Evolutionary conservation across 768 basidiomycete genomes (phyloP).

Genomic region (Rhizopogon vinicolor): DNA sequence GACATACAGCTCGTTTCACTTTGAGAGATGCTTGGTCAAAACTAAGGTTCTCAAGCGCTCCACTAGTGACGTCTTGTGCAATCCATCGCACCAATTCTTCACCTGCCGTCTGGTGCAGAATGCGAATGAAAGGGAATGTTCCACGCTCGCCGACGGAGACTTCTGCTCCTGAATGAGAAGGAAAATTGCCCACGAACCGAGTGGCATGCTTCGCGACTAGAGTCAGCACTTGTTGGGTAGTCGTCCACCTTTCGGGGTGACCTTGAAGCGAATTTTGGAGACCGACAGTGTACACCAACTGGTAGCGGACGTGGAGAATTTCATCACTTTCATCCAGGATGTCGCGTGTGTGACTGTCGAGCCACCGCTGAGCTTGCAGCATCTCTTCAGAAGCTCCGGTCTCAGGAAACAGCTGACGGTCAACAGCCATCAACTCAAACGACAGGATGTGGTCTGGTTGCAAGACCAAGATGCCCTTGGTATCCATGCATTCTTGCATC

Average conservation of each 20-base stretch:
- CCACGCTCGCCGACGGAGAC: slow-evolving; percentile 8
- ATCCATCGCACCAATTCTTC: slow-evolving; percentile 9
- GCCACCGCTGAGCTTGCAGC: slow-evolving; percentile 10
- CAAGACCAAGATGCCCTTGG: slow-evolving; percentile 20
- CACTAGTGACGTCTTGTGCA: slow-evolving; percentile 11
- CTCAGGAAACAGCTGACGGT: slow-evolving; percentile 22
- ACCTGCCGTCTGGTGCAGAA: slow-evolving; percentile 11
- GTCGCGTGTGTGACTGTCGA: slow-evolving; percentile 28
- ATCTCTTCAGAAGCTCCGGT: not conserved
- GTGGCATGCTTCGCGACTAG: slow-evolving; percentile 16
- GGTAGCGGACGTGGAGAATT: slow-evolving; percentile 31
- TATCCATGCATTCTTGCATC: slow-evolving; percentile 13
- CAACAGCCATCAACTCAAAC: slow-evolving; percentile 41
- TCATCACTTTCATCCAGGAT: slow-evolving; percentile 44
- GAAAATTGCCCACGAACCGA: slow-evolving; percentile 4
- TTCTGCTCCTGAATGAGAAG: slow-evolving; percentile 10
- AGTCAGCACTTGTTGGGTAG: slow-evolving; percentile 24
- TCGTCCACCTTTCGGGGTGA: slow-evolving; percentile 31
- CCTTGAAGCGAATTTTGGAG: slow-evolving; percentile 21
- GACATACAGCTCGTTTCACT: slow-evolving; percentile 8
- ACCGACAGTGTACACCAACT: slow-evolving; percentile 34
- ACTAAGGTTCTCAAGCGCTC: slow-evolving; percentile 9
- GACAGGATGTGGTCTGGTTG: slow-evolving; percentile 38
- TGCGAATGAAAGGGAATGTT: slow-evolving; percentile 20
- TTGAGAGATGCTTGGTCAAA: slow-evolving; percentile 7